Base-by-base conservation (phyloP, 2,329 filamentous ascomycete genomes). In the Neophaeococcomyces aloes region DNA sequence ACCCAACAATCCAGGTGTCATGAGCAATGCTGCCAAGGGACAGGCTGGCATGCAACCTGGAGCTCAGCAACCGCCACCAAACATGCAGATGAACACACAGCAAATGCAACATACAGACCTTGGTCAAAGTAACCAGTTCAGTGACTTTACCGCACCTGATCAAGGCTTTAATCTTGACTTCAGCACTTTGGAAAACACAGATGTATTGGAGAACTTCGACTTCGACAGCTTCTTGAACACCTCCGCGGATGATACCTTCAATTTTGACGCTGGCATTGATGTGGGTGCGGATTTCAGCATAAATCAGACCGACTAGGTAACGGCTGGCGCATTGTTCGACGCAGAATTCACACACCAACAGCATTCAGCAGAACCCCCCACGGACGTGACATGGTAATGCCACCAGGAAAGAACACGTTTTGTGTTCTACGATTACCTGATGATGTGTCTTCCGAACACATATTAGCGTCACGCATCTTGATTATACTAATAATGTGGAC, bases 221-320 rank as follows among this genome's bases (percentile, higher is more conserved):
- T 81, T 81, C 58, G 78, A 81, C 56, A 76, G 72, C 13, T 81
- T 81, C 65, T 65, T 81, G 41, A 76, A 79, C 54, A 75, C 71
- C 21, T 65, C 63, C 6, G 56, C 48, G 31, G 66, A 67, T 30
- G 73, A 73, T 51, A 59, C 59, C 17, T 68, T 68, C 52, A 61
- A 61, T 19, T 68, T 68, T 46, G 64, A 66, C 32, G 60, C 63
- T 17, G 65, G 53, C 49, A 58, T 64, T 45, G 65, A 67, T 48
- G 62, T 64, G 53, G 65, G 67, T 50, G 65, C 66, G 53, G 66
- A 54, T 34, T 56, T 55, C 39, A 44, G 48, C 21, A 39, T 55
- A 30, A 51, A 50, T 29, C 42, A 44, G 33, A 42, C 48, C 27
- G 50, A 50, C 10, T 51, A 52, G 43, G 53, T 19, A 4, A 6